Percentiles rank a stretch among this genome's conserved stretches.
Evolutionary conservation across 805 yeast species (phyloP).

Genomic region (Saccharomyces mikatae): DNA sequence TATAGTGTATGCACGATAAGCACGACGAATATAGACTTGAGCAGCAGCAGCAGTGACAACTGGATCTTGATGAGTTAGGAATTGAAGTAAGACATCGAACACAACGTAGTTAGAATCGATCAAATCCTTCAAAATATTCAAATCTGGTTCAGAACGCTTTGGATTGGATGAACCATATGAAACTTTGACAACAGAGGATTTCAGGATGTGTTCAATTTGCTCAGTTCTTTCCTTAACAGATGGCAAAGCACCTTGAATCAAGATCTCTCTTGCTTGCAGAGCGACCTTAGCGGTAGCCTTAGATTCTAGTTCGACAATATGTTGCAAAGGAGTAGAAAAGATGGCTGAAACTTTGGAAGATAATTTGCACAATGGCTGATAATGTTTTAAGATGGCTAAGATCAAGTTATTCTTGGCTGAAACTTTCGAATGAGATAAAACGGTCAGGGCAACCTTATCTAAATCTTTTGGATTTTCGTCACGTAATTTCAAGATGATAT

Average conservation of each 20-base stretch:
- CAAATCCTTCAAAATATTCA: conserved; percentile 75
- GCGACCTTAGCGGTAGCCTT: conserved; percentile 91
- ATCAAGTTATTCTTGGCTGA: conserved; percentile 88
- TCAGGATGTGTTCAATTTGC: conserved; percentile 91
- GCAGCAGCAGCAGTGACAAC: conserved; percentile 94
- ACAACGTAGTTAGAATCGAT: conserved; percentile 95
- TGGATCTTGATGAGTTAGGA: conserved; percentile 72
- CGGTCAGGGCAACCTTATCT: conserved; percentile 59
- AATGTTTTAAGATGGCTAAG: conserved; percentile 73
- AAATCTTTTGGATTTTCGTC: conserved; percentile 78
- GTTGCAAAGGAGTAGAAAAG: conserved; percentile 64
- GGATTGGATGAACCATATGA: conserved; percentile 78
- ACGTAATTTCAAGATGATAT: conserved; percentile 76
- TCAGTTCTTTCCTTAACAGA: conserved; percentile 93
- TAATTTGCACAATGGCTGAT: conserved; percentile 70
- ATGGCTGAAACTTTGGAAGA: conserved; percentile 59
- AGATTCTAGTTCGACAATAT: conserved; percentile 80
- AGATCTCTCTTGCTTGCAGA: conserved; percentile 88
- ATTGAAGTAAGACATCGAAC: conserved; percentile 90
- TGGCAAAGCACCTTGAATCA: conserved; percentile 94
- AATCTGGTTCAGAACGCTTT: conserved; percentile 73
- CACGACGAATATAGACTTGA: conserved; percentile 92
- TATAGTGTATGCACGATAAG: conserved; percentile 91
- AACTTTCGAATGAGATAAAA: conserved; percentile 85
- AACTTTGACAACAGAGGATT: conserved; percentile 82